Evolutionary conservation across 768 basidiomycete genomes (phyloP), one percentile per base, ranked within the genome.

Genomic region (Mycena belliarum): DNA sequence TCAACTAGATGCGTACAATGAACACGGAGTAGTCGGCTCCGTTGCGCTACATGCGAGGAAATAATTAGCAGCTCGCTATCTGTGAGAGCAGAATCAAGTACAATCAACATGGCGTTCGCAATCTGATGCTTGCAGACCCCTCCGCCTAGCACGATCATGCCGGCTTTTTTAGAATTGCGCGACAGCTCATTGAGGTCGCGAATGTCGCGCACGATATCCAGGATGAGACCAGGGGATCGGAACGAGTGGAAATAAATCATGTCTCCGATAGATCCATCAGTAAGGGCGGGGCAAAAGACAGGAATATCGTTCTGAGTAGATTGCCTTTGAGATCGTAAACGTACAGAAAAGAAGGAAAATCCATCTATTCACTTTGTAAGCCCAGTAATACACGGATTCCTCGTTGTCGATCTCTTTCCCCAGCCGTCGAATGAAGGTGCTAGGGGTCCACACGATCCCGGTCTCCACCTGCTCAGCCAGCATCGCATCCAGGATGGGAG

Each of bases 201-300:
- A 54, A 99, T 98, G 70, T 99, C 97, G 63, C 85, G 83, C 14
- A 98, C 95, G 61, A 99, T 97, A 69, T 99, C 97, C 59, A 99
- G 76, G 21, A 91, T 76, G 48, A 99, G 81, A 12, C 89, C 90
- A 1, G 91, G 92, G 42, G 82, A 84, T 60, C 85, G 82, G 81
- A 95, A 99, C 14, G 95, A 95, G 74, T 98, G 97, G 71, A 98
- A 98, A 74, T 98, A 99, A 37, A 98, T 88, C 95, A 98, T 98
- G 72, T 99, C 97, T 55, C 97, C 97, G 55, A 99, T 82, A 0
- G 97, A 98, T 12, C 97, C 97, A 68, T 99, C 97, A 25, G 97
- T 99, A 46, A 99, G 76, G 1, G 97, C 97, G 23, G 97, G 97
- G 71, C 97, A 99, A 76, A 98, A 99, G 45, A 98, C 94, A 9